Evolutionary conservation across 805 yeast genomes (phyloP).

Genomic region (Candida xyloterini): DNA sequence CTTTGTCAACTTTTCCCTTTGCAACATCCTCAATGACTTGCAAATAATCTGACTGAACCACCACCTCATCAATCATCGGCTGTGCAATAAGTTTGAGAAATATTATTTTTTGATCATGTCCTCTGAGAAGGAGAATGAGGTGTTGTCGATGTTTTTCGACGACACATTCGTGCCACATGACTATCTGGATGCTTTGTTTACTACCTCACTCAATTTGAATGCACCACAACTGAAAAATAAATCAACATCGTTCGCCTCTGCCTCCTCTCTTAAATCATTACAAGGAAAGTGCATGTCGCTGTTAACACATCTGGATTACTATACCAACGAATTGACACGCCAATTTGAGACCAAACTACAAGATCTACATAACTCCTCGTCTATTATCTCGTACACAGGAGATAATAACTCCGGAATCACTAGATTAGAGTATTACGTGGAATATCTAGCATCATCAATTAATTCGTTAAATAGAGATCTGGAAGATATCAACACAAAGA

Average conservation of each 20-base stretch:
- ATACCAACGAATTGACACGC: constrained; percentile 54
- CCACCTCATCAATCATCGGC: constrained; percentile 10
- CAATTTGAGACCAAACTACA: constrained; percentile 51
- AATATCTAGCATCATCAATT: constrained; percentile 56
- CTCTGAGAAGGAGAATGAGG: constrained; percentile 34
- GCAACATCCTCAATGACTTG: constrained; percentile 17
- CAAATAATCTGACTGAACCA: constrained; percentile 20
- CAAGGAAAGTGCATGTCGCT: constrained; percentile 50
- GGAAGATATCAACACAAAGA: constrained; percentile 27
- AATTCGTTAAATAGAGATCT: constrained; percentile 53
- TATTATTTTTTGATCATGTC: constrained; percentile 1
- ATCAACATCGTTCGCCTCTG: constrained; percentile 32
- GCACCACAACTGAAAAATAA: constrained; percentile 15
- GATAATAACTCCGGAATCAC: constrained; percentile 38
- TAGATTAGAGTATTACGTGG: constrained; percentile 63
- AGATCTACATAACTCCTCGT: constrained; percentile 48
- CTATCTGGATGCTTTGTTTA: constrained; percentile 60
- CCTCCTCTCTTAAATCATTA: constrained; percentile 36
- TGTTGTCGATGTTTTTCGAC: constrained; percentile 66
- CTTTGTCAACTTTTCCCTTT: constrained; percentile 9
- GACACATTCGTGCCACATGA: constrained; percentile 61
- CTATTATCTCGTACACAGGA: constrained; percentile 42
- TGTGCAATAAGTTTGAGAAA: constrained; percentile 2
- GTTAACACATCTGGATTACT: constrained; percentile 58
- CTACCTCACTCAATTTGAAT: constrained; percentile 34